Percentiles rank a stretch among this genome's conserved stretches.
These are phyloP conservation scores for Hylodesmum podocarpum DNA, from an alignment of 306 rosid species.

Conservation along the genomic window DNA sequence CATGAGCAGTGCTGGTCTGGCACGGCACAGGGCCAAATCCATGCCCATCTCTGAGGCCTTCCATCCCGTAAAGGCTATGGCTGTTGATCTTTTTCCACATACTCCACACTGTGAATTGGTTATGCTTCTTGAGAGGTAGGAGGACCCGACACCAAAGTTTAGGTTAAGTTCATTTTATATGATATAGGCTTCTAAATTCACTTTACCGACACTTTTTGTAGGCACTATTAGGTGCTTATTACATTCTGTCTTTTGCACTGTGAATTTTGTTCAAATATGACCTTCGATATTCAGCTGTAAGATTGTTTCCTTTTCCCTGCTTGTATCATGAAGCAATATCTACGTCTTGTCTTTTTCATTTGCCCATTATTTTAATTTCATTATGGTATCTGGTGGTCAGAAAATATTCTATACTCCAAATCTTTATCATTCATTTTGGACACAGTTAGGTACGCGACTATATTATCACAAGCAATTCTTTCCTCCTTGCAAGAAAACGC, in stretches of 20 bases:
- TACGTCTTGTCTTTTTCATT: neutral
- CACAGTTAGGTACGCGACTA: neutral
- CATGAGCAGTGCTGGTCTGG: constrained; percentile 85
- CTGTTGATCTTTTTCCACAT: constrained; percentile 95
- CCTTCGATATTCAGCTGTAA: neutral
- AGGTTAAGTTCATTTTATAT: constrained; percentile 13
- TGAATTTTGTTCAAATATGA: constrained; percentile 4
- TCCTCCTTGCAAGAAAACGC: neutral
- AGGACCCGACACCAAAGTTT: neutral
- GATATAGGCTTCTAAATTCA: constrained; percentile 13
- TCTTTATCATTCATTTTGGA: neutral
- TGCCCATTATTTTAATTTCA: neutral
- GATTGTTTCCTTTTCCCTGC: neutral
- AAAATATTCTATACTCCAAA: neutral
- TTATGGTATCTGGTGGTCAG: neutral
- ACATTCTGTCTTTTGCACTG: neutral
- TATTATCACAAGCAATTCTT: neutral
- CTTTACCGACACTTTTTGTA: constrained; percentile 1
- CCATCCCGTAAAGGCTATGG: constrained; percentile 84
- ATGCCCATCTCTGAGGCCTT: constrained; percentile 94
- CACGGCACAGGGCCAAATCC: constrained; percentile 85
- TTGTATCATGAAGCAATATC: constrained; percentile 7
- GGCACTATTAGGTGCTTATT: neutral
- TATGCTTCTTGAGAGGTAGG: constrained; percentile 92
- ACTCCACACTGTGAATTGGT: constrained; percentile 88